phyloP scores from a whole-genome alignment of 108 stramenopile species.

The Mediolabrus comicus region DNA sequence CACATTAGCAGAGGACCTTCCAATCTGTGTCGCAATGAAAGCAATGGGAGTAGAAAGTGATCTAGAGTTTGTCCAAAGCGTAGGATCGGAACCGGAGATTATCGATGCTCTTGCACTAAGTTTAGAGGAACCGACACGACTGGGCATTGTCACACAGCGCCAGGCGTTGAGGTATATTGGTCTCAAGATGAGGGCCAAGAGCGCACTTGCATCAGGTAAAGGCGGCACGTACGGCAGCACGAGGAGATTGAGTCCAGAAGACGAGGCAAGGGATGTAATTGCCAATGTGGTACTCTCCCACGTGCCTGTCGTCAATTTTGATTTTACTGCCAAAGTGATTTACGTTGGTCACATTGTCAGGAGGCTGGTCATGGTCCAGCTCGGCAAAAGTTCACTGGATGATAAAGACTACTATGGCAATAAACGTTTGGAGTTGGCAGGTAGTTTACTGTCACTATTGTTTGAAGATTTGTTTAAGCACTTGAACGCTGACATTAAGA shows the following conservation, averaged over 20 bases:
- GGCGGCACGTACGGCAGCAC: conserved; percentile 47
- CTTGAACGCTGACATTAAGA: conserved; percentile 94
- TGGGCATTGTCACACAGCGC: conserved; percentile 89
- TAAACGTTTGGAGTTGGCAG: conserved; percentile 97
- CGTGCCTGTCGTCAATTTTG: conserved; percentile 90
- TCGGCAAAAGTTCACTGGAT: conserved; percentile 88
- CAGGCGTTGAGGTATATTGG: conserved; percentile 93
- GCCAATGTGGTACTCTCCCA: conserved; percentile 94
- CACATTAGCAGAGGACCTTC: conserved; percentile 97
- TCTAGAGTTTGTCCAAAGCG: conserved; percentile 94
- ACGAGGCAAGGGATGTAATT: conserved; percentile 97
- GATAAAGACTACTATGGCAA: conserved; percentile 99
- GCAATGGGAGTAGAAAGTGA: conserved; percentile 97
- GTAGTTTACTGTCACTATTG: conserved; percentile 91
- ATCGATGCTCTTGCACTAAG: conserved; percentile 86
- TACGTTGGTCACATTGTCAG: conserved; percentile 95
- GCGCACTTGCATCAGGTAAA: conserved; percentile 37
- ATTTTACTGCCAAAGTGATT: conserved; percentile 89
- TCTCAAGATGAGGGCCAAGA: conserved; percentile 86
- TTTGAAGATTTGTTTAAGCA: conserved; percentile 99
- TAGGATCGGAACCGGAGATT: conserved; percentile 91
- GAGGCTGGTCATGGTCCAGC: conserved; percentile 85
- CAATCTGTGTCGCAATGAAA: conserved; percentile 91
- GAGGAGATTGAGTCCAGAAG: conserved; percentile 68
- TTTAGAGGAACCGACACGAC: conserved; percentile 85